Base-by-base conservation (phyloP, 345 rosid genomes). In the Raphanus raphanistrum region DNA sequence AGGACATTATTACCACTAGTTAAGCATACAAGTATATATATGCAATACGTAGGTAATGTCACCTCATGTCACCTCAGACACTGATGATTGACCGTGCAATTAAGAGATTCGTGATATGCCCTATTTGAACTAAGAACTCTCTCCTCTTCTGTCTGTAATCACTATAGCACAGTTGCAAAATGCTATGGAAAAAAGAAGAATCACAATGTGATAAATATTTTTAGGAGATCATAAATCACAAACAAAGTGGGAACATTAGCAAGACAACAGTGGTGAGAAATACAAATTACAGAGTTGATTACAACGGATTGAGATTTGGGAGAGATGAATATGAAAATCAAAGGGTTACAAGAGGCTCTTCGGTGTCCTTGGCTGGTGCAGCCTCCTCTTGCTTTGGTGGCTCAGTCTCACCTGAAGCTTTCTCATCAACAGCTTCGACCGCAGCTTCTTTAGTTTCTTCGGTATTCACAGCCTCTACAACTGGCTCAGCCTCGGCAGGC, bases 281-380 rank as follows among this genome's bases (percentile, higher is more conserved):
- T 63, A 70, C 8, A 78, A 59, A 45, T 60, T 61, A 72, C 70
- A 67, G 65, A 66, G 28, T 66, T 32, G 58, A 25, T 11, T 59
- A 65, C 68, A 74, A 65, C 15, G 36, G 12, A 13, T 15, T 45
- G 41, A 58, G 58, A 15, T 38, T 71, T 63, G 17, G 25, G 63
- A 48, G 41, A 71, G 5, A 21, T 21, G 55, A 31, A 66, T 32
- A n/a, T 59, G 63, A 12, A 58, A 60, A 69, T 87, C 67, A 88
- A 48, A 83, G 72, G 10, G 80, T 64, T 55, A 80, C 80, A 59
- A 78, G 84, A 66, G 90, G 84, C 63, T 81, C 82, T 50, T 81
- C 86, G 6, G 33, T 74, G 8, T 54, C 66, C 55, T 64, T 48
- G 73, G 74, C 59, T 28, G 63, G 5, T 69, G 61, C 77, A 63